Evolutionary conservation across 2,329 filamentous ascomycete genomes (phyloP).

Genomic region (Trichoderma sp.): DNA sequence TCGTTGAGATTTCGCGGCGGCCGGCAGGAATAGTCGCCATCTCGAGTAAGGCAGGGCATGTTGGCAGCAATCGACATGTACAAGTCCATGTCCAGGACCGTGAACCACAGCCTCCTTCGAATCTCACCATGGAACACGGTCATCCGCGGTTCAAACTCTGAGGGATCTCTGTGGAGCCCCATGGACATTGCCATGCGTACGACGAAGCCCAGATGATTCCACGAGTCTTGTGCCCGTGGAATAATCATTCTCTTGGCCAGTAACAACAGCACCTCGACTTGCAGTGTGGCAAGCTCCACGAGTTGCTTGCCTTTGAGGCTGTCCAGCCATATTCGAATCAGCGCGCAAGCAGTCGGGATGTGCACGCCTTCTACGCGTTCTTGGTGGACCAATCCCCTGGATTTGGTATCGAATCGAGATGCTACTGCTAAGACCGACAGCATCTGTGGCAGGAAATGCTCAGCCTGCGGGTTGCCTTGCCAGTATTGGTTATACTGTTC

Average conservation of each 20-base stretch:
- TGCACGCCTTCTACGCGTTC: conserved; percentile 55
- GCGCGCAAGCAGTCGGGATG: conserved; percentile 54
- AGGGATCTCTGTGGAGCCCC: conserved; percentile 57
- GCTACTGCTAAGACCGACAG: conserved; percentile 53
- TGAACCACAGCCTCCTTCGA: conserved; percentile 55
- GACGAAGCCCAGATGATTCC: conserved; percentile 55
- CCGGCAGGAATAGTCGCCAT: conserved; percentile 53
- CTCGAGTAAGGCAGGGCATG: conserved; percentile 50
- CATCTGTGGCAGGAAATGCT: conserved; percentile 54
- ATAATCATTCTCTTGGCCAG: conserved; percentile 55
- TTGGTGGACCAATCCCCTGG: conserved; percentile 46
- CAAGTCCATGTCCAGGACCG: conserved; percentile 56
- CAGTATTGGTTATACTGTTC: conserved; percentile 53
- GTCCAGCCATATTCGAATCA: conserved; percentile 55
- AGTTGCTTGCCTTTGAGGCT: conserved; percentile 51
- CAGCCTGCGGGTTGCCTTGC: conserved; percentile 46
- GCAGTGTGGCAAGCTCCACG: conserved; percentile 52
- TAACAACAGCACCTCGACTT: conserved; percentile 53
- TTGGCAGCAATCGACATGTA: conserved; percentile 54
- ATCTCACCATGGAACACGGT: conserved; percentile 52
- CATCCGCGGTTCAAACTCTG: conserved; percentile 50
- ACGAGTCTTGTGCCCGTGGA: conserved; percentile 49
- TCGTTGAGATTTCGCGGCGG: conserved; percentile 56
- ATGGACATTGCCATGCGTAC: conserved; percentile 59
- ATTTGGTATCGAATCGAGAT: conserved; percentile 52